Percentiles rank a stretch among this genome's conserved stretches.
These are phyloP conservation scores for Zea luxurians DNA, from an alignment of 176 grass and related monocot species.

Conservation along the genomic window DNA sequence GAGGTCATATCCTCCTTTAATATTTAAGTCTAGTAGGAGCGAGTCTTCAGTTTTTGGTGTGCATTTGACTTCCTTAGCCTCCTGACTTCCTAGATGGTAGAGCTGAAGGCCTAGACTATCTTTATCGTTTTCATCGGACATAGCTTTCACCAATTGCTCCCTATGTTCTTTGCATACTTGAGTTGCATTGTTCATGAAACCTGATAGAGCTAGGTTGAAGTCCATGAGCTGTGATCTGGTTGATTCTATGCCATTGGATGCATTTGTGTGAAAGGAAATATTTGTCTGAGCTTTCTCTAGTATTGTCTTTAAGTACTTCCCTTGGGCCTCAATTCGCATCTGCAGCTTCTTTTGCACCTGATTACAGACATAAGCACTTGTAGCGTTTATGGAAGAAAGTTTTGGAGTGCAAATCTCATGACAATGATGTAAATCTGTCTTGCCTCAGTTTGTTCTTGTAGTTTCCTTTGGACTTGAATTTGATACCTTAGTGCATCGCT, in stretches of 20 bases:
- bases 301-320: constrained; percentile 78
- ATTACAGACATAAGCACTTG: constrained; percentile 9
- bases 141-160: constrained; percentile 31
- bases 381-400: background rate
- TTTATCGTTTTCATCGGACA: constrained; percentile 45
- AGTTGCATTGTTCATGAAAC: constrained; percentile 41
- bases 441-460: constrained; percentile 78
- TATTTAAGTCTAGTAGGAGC: constrained; percentile 74
- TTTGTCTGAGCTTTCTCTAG: constrained; percentile 67
- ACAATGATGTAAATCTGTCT: background rate
- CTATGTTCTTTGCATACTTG: constrained; percentile 39
- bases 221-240: constrained; percentile 50
- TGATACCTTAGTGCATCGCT: constrained; percentile 59
- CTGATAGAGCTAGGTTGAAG: constrained; percentile 54
- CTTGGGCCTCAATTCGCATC: constrained; percentile 91
- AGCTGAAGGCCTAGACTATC: constrained; percentile 47
- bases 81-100: constrained; percentile 39
- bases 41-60: constrained; percentile 43
- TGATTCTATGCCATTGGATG: constrained; percentile 31
- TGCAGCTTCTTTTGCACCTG: constrained; percentile 98
- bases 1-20: constrained; percentile 66
- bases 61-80: constrained; percentile 41
- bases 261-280: constrained; percentile 48
- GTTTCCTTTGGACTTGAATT: constrained; percentile 74
- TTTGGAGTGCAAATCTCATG: background rate